Evolutionary conservation across 2,329 filamentous ascomycete genomes (phyloP).

Genomic region (Penicillium expansum): DNA sequence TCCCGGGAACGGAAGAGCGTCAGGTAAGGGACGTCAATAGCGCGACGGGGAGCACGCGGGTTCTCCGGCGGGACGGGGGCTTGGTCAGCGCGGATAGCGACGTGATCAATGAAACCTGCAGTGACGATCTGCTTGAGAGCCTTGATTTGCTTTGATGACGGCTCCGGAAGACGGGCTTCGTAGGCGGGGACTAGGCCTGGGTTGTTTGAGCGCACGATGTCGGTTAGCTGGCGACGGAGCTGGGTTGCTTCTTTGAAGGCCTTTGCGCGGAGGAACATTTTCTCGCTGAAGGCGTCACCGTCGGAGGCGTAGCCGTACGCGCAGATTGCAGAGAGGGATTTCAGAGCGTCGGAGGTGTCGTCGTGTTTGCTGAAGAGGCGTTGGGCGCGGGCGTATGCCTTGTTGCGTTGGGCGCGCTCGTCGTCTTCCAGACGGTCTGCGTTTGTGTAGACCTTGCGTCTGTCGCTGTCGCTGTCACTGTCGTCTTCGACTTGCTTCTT

Average conservation of each 20-base stretch:
- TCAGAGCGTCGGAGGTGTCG: slow-evolving; percentile 81
- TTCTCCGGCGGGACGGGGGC: slow-evolving; percentile 68
- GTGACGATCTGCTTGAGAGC: slow-evolving; percentile 88
- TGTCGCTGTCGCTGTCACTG: slow-evolving; percentile 40
- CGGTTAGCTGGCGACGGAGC: slow-evolving; percentile 76
- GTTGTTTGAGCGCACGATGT: slow-evolving; percentile 74
- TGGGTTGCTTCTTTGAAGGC: slow-evolving; percentile 82
- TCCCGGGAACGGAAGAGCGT: slow-evolving; percentile 71
- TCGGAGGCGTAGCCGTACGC: slow-evolving; percentile 74
- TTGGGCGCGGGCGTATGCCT: slow-evolving; percentile 68
- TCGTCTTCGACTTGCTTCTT: slow-evolving; percentile 38
- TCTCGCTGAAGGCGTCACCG: slow-evolving; percentile 69
- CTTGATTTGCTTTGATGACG: slow-evolving; percentile 67
- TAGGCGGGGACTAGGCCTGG: slow-evolving; percentile 47
- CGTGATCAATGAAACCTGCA: slow-evolving; percentile 88
- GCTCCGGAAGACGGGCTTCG: slow-evolving; percentile 54
- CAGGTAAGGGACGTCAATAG: slow-evolving; percentile 88
- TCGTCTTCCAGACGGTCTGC: slow-evolving; percentile 71
- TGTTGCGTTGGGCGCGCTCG: slow-evolving; percentile 62
- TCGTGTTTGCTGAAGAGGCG: slow-evolving; percentile 77
- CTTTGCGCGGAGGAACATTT: slow-evolving; percentile 84
- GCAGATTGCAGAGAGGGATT: slow-evolving; percentile 82
- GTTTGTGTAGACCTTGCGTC: slow-evolving; percentile 52
- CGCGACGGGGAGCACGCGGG: slow-evolving; percentile 70
- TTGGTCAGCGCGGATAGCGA: slow-evolving; percentile 89